Conservation (phyloP, 257 asterid species). For the Jasminum sambac region DNA sequence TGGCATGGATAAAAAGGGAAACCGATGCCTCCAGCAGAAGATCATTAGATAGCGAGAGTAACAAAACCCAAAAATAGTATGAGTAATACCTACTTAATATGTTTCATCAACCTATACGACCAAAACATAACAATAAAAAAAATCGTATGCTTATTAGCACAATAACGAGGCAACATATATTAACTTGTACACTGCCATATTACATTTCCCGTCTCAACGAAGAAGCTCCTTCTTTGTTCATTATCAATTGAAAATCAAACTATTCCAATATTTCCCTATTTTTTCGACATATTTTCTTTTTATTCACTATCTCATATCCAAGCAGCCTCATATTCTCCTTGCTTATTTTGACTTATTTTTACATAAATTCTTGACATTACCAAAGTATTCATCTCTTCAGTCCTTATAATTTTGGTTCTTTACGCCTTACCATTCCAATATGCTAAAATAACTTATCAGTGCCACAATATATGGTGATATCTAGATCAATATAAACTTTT, state of each 20-base stretch:
- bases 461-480: not conserved
- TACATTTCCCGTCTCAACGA: not conserved
- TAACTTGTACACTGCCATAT: not conserved
- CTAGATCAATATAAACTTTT: not conserved
- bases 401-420: not conserved
- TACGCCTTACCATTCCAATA: no score
- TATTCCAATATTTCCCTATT: slow-evolving; percentile 7
- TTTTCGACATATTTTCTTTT: not conserved
- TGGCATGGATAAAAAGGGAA: slow-evolving; percentile 81
- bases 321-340: not conserved
- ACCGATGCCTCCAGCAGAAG: slow-evolving; percentile 61
- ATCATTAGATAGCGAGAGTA: slow-evolving; percentile 17
- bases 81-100: not conserved
- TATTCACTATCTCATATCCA: not conserved
- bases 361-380: not conserved
- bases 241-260: not conserved
- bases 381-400: not conserved
- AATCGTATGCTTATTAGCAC: not conserved
- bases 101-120: not conserved
- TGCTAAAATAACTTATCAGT: not conserved
- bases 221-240: not conserved
- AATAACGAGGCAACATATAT: slow-evolving; percentile 13
- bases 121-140: slow-evolving; percentile 6
- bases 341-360: not conserved
- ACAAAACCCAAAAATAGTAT: not conserved